These are phyloP conservation scores for Halophytophthora batemanensis DNA, from an alignment of 352 stramenopile genomes.

Conservation along the genomic window DNA sequence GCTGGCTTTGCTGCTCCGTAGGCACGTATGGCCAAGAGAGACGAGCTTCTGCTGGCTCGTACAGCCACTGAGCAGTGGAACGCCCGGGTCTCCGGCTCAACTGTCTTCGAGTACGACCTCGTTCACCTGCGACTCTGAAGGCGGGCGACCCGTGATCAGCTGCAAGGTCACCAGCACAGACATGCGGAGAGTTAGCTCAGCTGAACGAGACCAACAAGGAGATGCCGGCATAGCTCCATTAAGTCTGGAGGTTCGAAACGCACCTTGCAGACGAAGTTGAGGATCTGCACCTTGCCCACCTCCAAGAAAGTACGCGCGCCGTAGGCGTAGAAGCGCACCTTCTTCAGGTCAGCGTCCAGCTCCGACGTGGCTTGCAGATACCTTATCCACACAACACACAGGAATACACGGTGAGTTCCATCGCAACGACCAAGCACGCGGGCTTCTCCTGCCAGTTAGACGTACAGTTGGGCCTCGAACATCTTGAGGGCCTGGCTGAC, in stretches of 20 bases:
- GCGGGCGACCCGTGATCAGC: conserved; percentile 66
- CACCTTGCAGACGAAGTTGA: conserved; percentile 89
- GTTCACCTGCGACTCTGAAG: conserved; percentile 63
- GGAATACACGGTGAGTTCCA: not conserved
- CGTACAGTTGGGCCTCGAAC: conserved; percentile 77
- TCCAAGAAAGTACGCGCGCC: conserved; percentile 63
- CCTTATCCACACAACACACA: conserved; percentile 15
- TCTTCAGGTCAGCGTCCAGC: conserved; percentile 73
- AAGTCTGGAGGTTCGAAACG: not conserved
- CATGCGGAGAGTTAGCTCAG: not conserved
- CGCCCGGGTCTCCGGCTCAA: conserved; percentile 12
- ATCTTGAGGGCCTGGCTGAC: conserved; percentile 68
- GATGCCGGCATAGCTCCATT: too few relatives aligned
- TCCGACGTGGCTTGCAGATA: conserved; percentile 72
- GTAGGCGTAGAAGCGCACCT: conserved; percentile 73
- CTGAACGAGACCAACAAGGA: not conserved
- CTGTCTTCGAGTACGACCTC: conserved; percentile 62
- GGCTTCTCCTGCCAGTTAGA: not conserved
- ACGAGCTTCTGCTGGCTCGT: too few relatives aligned
- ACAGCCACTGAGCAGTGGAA: not conserved
- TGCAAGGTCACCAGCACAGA: conserved; percentile 12
- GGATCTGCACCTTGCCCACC: conserved; percentile 83
- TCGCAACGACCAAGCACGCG: not conserved
- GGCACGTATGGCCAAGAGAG: too few relatives aligned
- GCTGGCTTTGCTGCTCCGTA: too few relatives aligned